These are phyloP conservation scores for Metrosideros polymorpha DNA, from an alignment of 441 rosid species.

Conservation along the genomic window DNA sequence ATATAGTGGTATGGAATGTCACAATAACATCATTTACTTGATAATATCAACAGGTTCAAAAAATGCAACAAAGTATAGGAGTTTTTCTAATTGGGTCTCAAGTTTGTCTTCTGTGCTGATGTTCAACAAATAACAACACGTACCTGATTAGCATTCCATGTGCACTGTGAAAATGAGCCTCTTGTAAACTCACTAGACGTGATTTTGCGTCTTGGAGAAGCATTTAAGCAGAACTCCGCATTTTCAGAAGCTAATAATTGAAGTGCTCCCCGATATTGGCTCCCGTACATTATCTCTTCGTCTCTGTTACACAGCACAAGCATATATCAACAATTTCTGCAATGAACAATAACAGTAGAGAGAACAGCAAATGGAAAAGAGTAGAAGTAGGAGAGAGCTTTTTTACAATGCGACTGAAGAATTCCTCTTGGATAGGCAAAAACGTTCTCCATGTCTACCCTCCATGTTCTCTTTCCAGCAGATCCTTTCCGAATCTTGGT, in stretches of 20 bases:
- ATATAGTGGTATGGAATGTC: neutral
- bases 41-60: neutral
- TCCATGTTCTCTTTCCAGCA: conserved; percentile 56
- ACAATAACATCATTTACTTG: neutral
- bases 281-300: conserved; percentile 29
- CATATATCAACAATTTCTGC: neutral
- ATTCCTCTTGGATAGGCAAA: conserved; percentile 65
- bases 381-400: neutral
- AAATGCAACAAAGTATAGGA: neutral
- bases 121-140: neutral
- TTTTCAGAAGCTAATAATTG: conserved; percentile 44
- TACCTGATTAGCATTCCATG: conserved; percentile 74
- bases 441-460: conserved; percentile 23
- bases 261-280: conserved; percentile 28
- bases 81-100: neutral
- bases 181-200: conserved; percentile 51
- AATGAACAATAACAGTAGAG: neutral
- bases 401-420: conserved; percentile 32
- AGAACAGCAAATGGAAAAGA: neutral
- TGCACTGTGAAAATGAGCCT: conserved; percentile 60
- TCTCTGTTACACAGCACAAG: conserved; percentile 25
- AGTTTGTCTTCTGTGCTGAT: neutral
- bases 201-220: conserved; percentile 54
- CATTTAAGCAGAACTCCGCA: conserved; percentile 59
- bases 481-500: conserved; percentile 39